phyloP scores from a whole-genome alignment of 805 yeast genomes.

The Teunomyces kruisii region DNA sequence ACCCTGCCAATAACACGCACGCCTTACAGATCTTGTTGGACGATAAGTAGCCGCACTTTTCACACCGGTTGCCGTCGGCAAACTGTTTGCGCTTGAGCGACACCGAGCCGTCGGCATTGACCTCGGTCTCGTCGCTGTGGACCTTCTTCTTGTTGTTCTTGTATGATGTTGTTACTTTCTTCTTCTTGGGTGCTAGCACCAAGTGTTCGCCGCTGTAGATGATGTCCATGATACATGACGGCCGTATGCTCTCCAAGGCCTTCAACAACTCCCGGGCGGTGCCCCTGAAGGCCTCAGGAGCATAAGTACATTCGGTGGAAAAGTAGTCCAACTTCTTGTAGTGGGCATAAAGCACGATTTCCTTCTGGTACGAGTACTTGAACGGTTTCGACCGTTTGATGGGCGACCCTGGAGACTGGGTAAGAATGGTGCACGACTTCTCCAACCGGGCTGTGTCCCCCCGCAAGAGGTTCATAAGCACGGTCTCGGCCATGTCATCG shows the following conservation, averaged over 20 bases:
- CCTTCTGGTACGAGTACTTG: constrained; percentile 94
- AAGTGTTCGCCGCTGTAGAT: constrained; percentile 92
- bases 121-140: constrained; percentile 43
- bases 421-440: constrained; percentile 81
- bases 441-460: constrained; percentile 96
- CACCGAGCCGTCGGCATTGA: constrained; percentile 64
- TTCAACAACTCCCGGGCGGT: constrained; percentile 93
- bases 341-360: constrained; percentile 95
- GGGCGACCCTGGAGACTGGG: constrained; percentile 81
- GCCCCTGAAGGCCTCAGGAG: constrained; percentile 98
- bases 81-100: constrained; percentile 37
- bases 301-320: constrained; percentile 96
- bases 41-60: constrained; percentile 87
- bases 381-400: constrained; percentile 93
- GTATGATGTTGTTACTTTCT: constrained; percentile 36
- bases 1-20: constrained; percentile 80
- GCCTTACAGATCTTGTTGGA: constrained; percentile 91
- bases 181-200: constrained; percentile 58
- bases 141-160: constrained; percentile 24
- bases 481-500: constrained; percentile 99
- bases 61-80: constrained; percentile 74
- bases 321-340: constrained; percentile 93
- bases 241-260: constrained; percentile 84
- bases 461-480: constrained; percentile 86
- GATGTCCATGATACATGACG: constrained; percentile 90